Conservation (phyloP, 257 asterid species). For the Apocynum venetum region DNA sequence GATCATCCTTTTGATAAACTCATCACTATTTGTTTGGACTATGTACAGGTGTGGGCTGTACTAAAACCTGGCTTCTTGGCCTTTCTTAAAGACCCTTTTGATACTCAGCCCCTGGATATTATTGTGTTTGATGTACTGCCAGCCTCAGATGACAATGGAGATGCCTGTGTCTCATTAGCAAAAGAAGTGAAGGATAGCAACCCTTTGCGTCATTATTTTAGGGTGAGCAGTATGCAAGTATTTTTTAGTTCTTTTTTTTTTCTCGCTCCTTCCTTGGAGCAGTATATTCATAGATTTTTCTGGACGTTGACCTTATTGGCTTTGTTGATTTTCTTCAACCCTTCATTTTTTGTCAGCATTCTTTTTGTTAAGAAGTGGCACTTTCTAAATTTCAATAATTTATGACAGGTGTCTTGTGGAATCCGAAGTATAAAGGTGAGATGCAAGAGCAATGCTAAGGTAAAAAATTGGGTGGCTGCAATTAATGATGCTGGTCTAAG, state of each 20-base stretch:
- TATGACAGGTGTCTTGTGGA: conserved; percentile 83
- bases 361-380: neutral
- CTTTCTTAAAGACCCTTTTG: conserved; percentile 85
- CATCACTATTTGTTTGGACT: conserved; percentile 12
- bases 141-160: conserved; percentile 78
- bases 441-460: conserved; percentile 64
- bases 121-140: conserved; percentile 93
- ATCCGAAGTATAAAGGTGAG: conserved; percentile 81
- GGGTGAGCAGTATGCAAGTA: conserved; percentile 41
- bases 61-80: conserved; percentile 97
- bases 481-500: conserved; percentile 94
- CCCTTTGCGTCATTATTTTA: conserved; percentile 91
- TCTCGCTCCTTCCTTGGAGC: neutral
- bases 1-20: neutral
- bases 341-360: neutral
- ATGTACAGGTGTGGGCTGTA: conserved; percentile 93
- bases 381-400: conserved; percentile 18
- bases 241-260: neutral
- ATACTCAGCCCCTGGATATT: conserved; percentile 75
- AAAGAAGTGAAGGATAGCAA: conserved; percentile 84
- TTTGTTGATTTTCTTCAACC: neutral
- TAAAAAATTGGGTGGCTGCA: conserved; percentile 94
- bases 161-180: conserved; percentile 70
- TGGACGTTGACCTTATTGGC: neutral
- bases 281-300: neutral